Base-by-base conservation (phyloP, 176 grass and related monocot species). In the Elaeis guineensis region DNA sequence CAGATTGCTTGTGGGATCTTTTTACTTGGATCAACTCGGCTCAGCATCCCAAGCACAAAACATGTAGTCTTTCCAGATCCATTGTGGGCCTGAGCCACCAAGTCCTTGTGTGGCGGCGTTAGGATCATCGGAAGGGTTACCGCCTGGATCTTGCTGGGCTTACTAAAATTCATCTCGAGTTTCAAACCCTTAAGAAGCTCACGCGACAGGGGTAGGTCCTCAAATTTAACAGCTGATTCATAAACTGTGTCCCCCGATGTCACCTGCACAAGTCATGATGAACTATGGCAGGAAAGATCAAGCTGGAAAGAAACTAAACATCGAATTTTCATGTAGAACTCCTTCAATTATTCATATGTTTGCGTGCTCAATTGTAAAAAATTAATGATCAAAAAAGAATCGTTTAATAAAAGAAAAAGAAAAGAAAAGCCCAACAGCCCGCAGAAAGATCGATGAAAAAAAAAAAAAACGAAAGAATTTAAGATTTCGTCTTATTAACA, bases 31-130 rank as follows among this genome's bases (percentile, higher is more conserved):
- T 96, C 69, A 15, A 97, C 80, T 6, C 92, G 80, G 69, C 87
- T 97, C 63, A 97, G 75, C 92, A 97, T 97, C 61, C 92, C 92
- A n/a, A 97, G 84, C 55, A 85, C 83, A 63, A 97, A 97, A 59
- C 92, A 97, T 21, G 81, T 97, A 50, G 92, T 97, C 78, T 97
- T 97, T 63, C 87, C 87, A 5, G 87, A 97, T 49, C 87, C 83
- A 66, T 91, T 97, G 58, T 97, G 92, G 17, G 87, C 92, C 75
- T 97, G 92, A 52, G 92, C 92, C 18, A 97, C 81, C 44, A 97
- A 80, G 80, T 97, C 87, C 76, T 80, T 97, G 67, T 80, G 68
- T 19, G 92, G 92, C 17, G 80, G 83, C 17, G 72, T 82, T 50
- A 96, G 86, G 68, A 96, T 96, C 91, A 96, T 87, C 44, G 92